Percentiles rank a stretch among this genome's conserved stretches.
phyloP scores from a whole-genome alignment of 495 filamentous ascomycete species.

The Trichoderma orchidacearum region DNA sequence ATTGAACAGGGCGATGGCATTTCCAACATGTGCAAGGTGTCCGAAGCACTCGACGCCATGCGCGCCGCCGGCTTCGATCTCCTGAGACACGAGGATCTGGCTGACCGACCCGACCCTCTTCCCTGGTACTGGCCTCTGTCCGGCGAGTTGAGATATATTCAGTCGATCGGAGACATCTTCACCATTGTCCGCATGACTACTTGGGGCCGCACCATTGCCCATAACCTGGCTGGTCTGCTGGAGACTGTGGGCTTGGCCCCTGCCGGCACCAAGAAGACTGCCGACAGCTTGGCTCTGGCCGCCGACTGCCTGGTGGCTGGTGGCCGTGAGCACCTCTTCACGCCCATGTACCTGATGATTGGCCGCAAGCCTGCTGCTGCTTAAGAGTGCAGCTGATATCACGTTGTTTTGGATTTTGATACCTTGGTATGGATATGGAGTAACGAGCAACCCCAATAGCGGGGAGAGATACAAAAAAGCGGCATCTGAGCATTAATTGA shows the following conservation, averaged over 20 bases:
- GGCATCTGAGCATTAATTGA: background rate
- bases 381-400: constrained; percentile 6
- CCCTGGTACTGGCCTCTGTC: constrained; percentile 96
- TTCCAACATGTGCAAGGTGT: constrained; percentile 88
- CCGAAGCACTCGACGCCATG: constrained; percentile 73
- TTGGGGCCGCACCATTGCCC: constrained; percentile 59
- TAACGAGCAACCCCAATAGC: background rate
- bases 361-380: constrained; percentile 66
- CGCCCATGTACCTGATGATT: constrained; percentile 98
- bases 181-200: constrained; percentile 88
- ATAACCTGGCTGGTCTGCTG: constrained; percentile 66
- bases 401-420: background rate
- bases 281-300: constrained; percentile 70
- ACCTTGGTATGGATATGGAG: constrained; percentile 3
- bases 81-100: constrained; percentile 79
- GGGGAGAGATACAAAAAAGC: background rate
- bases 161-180: constrained; percentile 63
- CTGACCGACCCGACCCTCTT: constrained; percentile 58
- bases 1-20: constrained; percentile 97
- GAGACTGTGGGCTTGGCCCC: constrained; percentile 70
- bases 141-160: constrained; percentile 67
- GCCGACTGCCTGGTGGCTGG: constrained; percentile 84
- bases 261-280: constrained; percentile 85
- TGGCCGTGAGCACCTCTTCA: constrained; percentile 87
- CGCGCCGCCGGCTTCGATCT: constrained; percentile 82